These are phyloP conservation scores for Moelleriella libera DNA, from an alignment of 2,329 filamentous ascomycete genomes.

Conservation along the genomic window DNA sequence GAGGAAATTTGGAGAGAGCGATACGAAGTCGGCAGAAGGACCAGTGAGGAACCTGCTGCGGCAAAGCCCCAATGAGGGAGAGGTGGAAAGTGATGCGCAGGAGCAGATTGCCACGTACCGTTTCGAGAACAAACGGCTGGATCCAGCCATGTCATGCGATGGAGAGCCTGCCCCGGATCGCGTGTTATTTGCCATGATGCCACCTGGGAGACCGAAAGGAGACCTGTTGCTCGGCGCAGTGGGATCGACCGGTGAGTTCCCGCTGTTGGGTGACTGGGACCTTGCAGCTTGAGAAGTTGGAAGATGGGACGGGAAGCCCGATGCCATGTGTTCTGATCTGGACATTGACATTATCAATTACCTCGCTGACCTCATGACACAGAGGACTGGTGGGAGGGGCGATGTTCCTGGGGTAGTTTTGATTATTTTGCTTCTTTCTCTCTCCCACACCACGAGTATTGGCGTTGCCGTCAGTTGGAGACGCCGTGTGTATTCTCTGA, in stretches of 20 bases:
- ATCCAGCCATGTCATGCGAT: conserved; percentile 72
- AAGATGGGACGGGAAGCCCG: conserved; percentile 64
- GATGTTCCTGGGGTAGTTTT: not conserved
- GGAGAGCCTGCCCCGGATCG: conserved; percentile 90
- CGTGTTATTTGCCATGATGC: conserved; percentile 44
- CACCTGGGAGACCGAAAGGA: conserved; percentile 55
- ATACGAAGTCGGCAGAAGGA: too few relatives aligned
- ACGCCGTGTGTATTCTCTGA: not conserved
- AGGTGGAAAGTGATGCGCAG: not conserved
- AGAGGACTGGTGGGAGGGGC: conserved; percentile 1
- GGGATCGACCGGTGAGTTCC: conserved; percentile 68
- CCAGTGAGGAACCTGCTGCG: too few relatives aligned
- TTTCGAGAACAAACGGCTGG: conserved; percentile 73
- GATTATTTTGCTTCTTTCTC: not conserved
- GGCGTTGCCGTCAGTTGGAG: not conserved
- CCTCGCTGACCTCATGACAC: conserved; percentile 15
- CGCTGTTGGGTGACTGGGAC: conserved; percentile 67
- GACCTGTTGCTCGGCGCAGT: conserved; percentile 51
- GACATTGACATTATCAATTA: conserved; percentile 92
- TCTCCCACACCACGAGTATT: not conserved
- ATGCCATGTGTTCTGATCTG: conserved; percentile 74
- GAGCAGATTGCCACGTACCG: conserved; percentile 44
- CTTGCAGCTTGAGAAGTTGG: conserved; percentile 48
- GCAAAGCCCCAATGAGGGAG: too few relatives aligned
- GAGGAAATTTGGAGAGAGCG: too few relatives aligned